These are phyloP conservation scores for Globisporangium middletonii DNA, from an alignment of 352 stramenopile genomes.

Conservation along the genomic window DNA sequence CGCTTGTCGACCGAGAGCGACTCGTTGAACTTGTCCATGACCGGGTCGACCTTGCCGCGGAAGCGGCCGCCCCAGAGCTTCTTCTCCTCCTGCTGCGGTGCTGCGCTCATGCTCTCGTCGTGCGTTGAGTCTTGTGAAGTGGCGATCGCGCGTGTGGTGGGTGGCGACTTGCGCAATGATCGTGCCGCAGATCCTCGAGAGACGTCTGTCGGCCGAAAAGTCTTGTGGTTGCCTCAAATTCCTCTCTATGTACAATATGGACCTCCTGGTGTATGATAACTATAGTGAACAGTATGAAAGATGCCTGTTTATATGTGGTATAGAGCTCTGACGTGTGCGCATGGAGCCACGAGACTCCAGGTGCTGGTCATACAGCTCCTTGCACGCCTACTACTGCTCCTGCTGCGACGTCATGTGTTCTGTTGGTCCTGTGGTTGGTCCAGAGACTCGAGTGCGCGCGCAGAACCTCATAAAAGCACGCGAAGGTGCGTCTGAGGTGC, in stretches of 20 bases:
- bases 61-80: slow-evolving; percentile 92
- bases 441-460: background rate
- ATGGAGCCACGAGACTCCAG: too few relatives aligned
- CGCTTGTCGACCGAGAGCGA: slow-evolving; percentile 96
- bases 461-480: too few relatives aligned
- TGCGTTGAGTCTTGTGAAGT: background rate
- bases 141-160: background rate
- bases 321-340: too few relatives aligned
- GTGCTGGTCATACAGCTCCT: too few relatives aligned
- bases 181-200: background rate
- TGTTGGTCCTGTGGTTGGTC: too few relatives aligned
- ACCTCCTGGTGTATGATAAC: too few relatives aligned
- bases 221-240: background rate
- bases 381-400: too few relatives aligned
- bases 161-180: background rate
- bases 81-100: slow-evolving; percentile 38
- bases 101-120: slow-evolving; percentile 16
- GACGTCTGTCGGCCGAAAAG: background rate
- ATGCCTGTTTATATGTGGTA: too few relatives aligned
- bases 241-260: too few relatives aligned
- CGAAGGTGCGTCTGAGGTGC: background rate
- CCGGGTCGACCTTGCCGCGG: slow-evolving; percentile 92
- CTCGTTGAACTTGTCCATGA: slow-evolving; percentile 99
- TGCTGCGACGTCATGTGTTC: too few relatives aligned
- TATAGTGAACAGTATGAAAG: too few relatives aligned